Evolutionary conservation across 73 alveolate species (phyloP), one percentile per base, ranked within the genome.

Genomic region (Tetrahymena borealis): DNA sequence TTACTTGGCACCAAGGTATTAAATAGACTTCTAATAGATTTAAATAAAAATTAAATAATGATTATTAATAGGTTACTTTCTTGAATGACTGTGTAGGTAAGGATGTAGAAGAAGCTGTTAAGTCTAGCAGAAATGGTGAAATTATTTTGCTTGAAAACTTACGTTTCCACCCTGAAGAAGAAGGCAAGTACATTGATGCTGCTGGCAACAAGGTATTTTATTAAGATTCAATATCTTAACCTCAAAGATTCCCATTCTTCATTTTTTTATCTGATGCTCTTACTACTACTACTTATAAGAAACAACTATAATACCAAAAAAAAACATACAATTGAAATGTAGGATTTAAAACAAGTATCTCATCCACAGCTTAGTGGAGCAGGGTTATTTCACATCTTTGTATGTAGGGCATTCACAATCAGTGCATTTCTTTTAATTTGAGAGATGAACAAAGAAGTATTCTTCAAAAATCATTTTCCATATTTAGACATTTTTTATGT

Each of bases 161-260:
- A 24, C 93, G 99, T 60, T 98, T 98, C 98, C 99, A 98, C 96
- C 93, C 95, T 12, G 98, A 97, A 39, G 99, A 98, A 91, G 99
- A 98, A 92, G 99, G 99, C 85, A 96, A 97, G 91, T 98, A 97
- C 78, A 95, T 91, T 12, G 97, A 96, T 93, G 96, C 94, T 37
- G 79, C 79, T 91, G 99, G 97, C 3, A 90, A 93, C 91, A 95
- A 97, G 90, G 85, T 60, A 60, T 60, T n/a, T 18, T 60, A 24
- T 18, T 15, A 18, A 24, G 28, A 18, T n/a, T n/a, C 13, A 24
- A 60, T 60, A 24, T 2, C n/a, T 2, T n/a, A 15, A 28, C n/a
- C 38, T 18, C 1, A 60, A 35, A 20, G n/a, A 32, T 24, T 24
- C 1, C 85, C 35, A 20, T 24, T 3, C 28, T 60, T 60, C 85